Evolutionary conservation across 2,329 filamentous ascomycete species (phyloP).

Genomic region (Pestalotiopsis sp.): DNA sequence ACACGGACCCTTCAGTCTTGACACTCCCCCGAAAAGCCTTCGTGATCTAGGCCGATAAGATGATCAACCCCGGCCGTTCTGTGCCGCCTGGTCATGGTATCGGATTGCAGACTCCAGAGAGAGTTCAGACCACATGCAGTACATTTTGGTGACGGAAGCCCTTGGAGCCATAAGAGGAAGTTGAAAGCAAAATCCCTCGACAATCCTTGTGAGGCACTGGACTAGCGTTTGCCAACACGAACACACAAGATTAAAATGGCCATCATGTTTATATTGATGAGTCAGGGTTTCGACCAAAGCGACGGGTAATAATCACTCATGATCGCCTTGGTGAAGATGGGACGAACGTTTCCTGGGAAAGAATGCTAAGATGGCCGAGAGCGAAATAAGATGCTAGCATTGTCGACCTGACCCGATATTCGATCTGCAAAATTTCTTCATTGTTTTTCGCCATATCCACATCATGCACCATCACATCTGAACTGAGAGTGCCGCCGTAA

Average conservation of each 20-base stretch:
- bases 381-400: too few species aligned
- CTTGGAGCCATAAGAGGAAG: background rate
- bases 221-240: background rate
- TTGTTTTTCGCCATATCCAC: background rate
- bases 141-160: background rate
- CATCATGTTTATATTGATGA: background rate
- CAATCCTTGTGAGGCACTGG: background rate
- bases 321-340: too few species aligned
- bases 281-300: too few species aligned
- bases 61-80: background rate
- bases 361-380: too few species aligned
- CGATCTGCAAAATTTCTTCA: background rate
- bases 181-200: background rate
- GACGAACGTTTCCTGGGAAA: too few species aligned
- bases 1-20: background rate
- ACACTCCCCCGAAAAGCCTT: background rate
- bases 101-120: background rate
- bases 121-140: background rate
- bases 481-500: slow-evolving; percentile 48
- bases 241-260: background rate
- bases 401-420: too few species aligned
- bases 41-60: background rate
- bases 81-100: background rate
- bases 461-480: background rate
- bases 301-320: too few species aligned